Evolutionary conservation across 352 stramenopile genomes (phyloP).

Genomic region (Globisporangium carolinianum): DNA sequence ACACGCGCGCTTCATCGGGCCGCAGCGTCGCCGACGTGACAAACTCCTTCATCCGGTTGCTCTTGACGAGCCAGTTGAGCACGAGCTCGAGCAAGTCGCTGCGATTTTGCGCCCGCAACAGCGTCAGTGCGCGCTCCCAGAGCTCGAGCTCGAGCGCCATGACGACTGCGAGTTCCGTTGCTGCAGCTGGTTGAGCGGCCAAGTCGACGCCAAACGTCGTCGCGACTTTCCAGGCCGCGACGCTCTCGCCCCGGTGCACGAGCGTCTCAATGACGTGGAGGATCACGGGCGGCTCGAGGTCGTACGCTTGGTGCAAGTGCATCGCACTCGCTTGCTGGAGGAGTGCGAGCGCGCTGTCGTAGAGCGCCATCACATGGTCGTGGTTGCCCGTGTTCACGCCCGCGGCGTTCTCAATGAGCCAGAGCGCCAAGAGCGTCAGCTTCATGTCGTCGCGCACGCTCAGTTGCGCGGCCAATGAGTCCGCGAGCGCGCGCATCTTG

Average conservation of each 20-base stretch:
- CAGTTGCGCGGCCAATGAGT: constrained; percentile 66
- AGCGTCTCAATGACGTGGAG: constrained; percentile 73
- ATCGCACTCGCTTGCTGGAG: constrained; percentile 68
- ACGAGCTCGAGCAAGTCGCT: constrained; percentile 53
- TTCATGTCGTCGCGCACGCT: constrained; percentile 81
- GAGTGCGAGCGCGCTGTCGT: constrained; percentile 49
- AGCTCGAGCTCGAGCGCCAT: constrained; percentile 68
- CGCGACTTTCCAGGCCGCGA: constrained; percentile 83
- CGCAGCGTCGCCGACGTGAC: constrained; percentile 56
- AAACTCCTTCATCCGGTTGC: constrained; percentile 64
- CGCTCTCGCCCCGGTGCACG: constrained; percentile 62
- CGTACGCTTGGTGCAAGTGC: constrained; percentile 70
- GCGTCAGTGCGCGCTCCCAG: constrained; percentile 63
- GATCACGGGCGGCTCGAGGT: constrained; percentile 63
- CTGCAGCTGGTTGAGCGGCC: constrained; percentile 27
- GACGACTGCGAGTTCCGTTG: constrained; percentile 67
- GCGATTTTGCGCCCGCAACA: constrained; percentile 52
- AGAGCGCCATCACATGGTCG: constrained; percentile 54
- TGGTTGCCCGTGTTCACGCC: constrained; percentile 58
- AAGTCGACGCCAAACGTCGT: constrained; percentile 70
- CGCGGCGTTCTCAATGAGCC: constrained; percentile 74
- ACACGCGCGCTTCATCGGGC: constrained; percentile 41
- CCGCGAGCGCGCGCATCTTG: constrained; percentile 53
- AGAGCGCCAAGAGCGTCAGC: constrained; percentile 66
- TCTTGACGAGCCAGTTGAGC: constrained; percentile 70